Evolutionary conservation across 2,329 filamentous ascomycete genomes (phyloP).

Genomic region (Sclerotinia trifoliorum): DNA sequence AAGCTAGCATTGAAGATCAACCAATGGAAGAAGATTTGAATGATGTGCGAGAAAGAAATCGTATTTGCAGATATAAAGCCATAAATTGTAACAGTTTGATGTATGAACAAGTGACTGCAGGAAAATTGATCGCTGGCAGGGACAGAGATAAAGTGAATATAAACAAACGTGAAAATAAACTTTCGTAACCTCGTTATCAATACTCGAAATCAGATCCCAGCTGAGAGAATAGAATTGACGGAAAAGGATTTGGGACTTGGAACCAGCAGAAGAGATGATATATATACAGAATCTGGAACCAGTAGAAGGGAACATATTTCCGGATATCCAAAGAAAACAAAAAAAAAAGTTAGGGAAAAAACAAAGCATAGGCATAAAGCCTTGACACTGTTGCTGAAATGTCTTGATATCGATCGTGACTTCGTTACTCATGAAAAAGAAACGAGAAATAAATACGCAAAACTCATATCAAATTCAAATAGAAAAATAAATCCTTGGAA

Average conservation of each 20-base stretch:
- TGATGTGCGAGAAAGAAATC: neutral
- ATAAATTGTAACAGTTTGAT: neutral
- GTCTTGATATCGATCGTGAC: neutral
- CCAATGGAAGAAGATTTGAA: neutral
- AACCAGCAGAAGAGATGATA: neutral
- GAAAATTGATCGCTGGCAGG: neutral
- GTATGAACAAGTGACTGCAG: slow-evolving; percentile 2
- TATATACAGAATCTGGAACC: neutral
- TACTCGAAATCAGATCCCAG: neutral
- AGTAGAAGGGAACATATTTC: neutral
- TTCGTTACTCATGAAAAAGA: neutral
- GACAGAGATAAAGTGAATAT: neutral
- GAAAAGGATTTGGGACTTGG: neutral
- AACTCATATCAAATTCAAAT: neutral
- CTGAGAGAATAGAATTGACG: neutral
- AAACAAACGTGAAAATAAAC: neutral
- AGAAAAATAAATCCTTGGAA: neutral
- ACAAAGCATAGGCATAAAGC: neutral
- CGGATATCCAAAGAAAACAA: too few species aligned
- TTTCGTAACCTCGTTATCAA: neutral
- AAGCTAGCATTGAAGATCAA: neutral
- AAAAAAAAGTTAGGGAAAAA: too few species aligned
- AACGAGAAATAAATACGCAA: neutral
- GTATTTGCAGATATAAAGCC: neutral
- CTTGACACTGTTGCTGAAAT: neutral